Evolutionary conservation across 139 green algal genomes (phyloP).

Genomic region (Coelastrella sp.): DNA sequence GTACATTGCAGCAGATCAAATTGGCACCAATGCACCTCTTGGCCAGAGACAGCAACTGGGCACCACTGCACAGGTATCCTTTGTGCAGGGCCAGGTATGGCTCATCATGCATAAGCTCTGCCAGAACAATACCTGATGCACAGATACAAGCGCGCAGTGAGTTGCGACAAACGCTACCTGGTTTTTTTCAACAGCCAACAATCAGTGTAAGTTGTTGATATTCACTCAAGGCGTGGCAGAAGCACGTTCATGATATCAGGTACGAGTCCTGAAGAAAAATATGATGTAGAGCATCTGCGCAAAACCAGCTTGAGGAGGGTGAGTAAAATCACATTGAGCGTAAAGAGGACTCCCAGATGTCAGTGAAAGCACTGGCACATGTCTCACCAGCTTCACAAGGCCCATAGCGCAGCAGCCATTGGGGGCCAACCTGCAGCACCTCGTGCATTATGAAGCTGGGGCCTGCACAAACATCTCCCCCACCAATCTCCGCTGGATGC

Average conservation of each 20-base stretch:
- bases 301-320: neutral
- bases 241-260: no score
- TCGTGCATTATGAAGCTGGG: neutral
- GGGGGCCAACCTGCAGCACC: neutral
- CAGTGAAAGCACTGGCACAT: neutral
- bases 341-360: neutral
- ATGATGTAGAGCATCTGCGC: neutral
- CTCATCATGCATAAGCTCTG: neutral
- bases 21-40: neutral
- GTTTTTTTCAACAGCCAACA: neutral
- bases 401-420: constrained; percentile 19
- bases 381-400: constrained; percentile 12
- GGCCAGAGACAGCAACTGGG: constrained; percentile 22
- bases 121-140: constrained; percentile 5
- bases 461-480: neutral
- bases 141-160: neutral
- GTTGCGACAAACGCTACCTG: neutral
- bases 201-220: neutral
- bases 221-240: no score
- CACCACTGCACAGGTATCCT: constrained; percentile 22
- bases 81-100: constrained; percentile 8
- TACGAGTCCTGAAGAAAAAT: neutral
- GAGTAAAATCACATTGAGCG: neutral
- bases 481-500: neutral
- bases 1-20: constrained; percentile 10